These are phyloP conservation scores for Aureobasidium sp. DNA, from an alignment of 2,329 filamentous ascomycete species.

Conservation along the genomic window DNA sequence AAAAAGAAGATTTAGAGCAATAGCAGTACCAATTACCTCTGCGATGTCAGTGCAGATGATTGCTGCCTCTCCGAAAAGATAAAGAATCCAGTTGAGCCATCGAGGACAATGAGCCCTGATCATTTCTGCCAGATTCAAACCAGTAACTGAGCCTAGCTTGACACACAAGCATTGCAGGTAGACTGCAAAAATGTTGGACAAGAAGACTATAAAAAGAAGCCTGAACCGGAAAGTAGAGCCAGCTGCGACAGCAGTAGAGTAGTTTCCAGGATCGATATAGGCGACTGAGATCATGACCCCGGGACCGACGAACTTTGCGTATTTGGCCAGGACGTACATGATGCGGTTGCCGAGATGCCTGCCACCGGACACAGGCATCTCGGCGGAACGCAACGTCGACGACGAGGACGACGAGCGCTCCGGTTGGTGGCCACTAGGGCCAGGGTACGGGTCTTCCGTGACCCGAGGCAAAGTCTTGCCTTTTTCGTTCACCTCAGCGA, in stretches of 20 bases:
- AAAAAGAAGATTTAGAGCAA: constrained; percentile 60
- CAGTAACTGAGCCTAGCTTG: constrained; percentile 47
- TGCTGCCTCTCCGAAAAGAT: constrained; percentile 49
- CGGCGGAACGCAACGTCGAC: constrained; percentile 19
- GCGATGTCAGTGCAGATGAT: constrained; percentile 56
- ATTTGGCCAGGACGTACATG: constrained; percentile 35
- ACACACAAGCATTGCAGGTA: constrained; percentile 62
- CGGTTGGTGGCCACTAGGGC: constrained; percentile 8
- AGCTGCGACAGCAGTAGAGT: constrained; percentile 62
- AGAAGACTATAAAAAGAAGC: constrained; percentile 60
- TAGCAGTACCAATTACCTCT: constrained; percentile 63
- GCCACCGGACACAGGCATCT: constrained; percentile 2
- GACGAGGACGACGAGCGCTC: background rate
- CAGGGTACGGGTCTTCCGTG: constrained; percentile 6
- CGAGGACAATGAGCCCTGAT: constrained; percentile 43
- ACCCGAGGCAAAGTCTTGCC: constrained; percentile 12
- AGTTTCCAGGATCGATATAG: constrained; percentile 53
- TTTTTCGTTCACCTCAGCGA: background rate
- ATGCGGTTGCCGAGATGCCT: constrained; percentile 4
- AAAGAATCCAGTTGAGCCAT: constrained; percentile 50
- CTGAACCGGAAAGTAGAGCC: constrained; percentile 59
- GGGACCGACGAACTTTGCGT: constrained; percentile 56
- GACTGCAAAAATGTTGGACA: constrained; percentile 65
- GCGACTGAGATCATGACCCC: constrained; percentile 55
- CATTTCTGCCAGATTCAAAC: constrained; percentile 44